Percentiles rank a stretch among this genome's conserved stretches.
These are phyloP conservation scores for Fraxinus velutina DNA, from an alignment of 305 asterid species.

Conservation along the genomic window DNA sequence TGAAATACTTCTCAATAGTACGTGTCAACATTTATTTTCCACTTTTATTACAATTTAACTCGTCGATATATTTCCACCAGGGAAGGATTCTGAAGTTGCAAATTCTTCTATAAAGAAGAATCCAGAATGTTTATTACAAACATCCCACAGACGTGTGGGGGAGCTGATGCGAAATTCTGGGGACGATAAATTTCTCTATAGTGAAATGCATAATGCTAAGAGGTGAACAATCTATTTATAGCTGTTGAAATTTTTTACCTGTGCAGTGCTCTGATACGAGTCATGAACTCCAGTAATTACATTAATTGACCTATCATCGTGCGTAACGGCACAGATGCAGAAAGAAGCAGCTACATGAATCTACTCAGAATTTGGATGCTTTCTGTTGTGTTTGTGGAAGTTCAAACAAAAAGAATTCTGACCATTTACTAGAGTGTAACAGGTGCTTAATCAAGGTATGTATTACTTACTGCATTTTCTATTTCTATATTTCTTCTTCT, in stretches of 20 bases:
- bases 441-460: constrained; percentile 45
- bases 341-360: constrained; percentile 26
- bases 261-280: constrained; percentile 15
- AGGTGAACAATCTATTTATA: constrained; percentile 28
- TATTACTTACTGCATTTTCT: constrained; percentile 14
- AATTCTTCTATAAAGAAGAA: constrained; percentile 27
- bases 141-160: constrained; percentile 26
- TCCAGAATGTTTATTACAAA: constrained; percentile 20
- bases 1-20: constrained; percentile 8
- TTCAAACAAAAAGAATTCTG: constrained; percentile 34
- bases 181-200: constrained; percentile 23
- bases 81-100: constrained; percentile 26
- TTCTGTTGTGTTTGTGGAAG: constrained; percentile 43
- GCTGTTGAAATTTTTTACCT: constrained; percentile 14
- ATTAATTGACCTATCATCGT: constrained; percentile 24
- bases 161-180: constrained; percentile 22
- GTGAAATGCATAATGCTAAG: constrained; percentile 24
- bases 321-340: constrained; percentile 33
- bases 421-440: constrained; percentile 39
- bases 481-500: constrained; percentile 8
- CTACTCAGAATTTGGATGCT: constrained; percentile 18
- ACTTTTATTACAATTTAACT: background rate
- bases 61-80: constrained; percentile 27
- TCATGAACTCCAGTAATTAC: constrained; percentile 15
- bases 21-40: background rate